Base-by-base conservation (phyloP, 1,284 basidiomycete genomes). In the Leccinum ponderosum region DNA sequence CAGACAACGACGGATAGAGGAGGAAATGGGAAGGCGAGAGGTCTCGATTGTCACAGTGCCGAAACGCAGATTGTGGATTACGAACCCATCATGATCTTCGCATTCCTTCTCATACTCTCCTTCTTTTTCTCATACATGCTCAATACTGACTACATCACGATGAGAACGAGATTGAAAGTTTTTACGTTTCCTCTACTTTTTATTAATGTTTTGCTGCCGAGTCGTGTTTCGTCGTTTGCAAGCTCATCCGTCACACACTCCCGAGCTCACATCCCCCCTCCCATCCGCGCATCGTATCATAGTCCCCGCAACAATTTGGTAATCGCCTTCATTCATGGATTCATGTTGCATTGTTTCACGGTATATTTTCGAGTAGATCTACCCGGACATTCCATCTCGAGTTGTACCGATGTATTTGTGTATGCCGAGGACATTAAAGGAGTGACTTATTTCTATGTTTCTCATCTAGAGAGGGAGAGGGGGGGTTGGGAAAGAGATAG, bases 1-100 rank as follows among this genome's bases (percentile, higher is more conserved):
- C 22, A 79, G 86, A 60, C 89, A 91, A 70, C 80, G 84, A 61
- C 79, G 84, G 65, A 91, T 92, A 48, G 90, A 92, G 72, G 86
- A 89, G 60, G 90, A 92, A 73, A 90, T 93, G 82, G 84, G 80
- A 44, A 80, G 90, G 67, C 82, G 90, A 58, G 89, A 92, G 64
- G 89, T 93, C 31, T 89, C 88, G 25, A 90, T 92, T 68, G 83
- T 93, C 63, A 92, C 90, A 14, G 85, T 91, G 39, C 90, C 91
- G 29, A 87, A 83, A 70, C 87, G 89, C 65, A 85, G 83, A 68
- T 76, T 93, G 59, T 86, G 84, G 80, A 82, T 92, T 55, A 81
- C 84, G 57, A 92, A 92, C 71, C 89, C 89, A 4, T 80, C 78
- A 66, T 69, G 66, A 75, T 65, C 57, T 20, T 22, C n/a, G 25